Percentiles rank a stretch among this genome's conserved stretches.
Evolutionary conservation across 305 asterid genomes (phyloP).

Genomic region (Andrographis paniculata): DNA sequence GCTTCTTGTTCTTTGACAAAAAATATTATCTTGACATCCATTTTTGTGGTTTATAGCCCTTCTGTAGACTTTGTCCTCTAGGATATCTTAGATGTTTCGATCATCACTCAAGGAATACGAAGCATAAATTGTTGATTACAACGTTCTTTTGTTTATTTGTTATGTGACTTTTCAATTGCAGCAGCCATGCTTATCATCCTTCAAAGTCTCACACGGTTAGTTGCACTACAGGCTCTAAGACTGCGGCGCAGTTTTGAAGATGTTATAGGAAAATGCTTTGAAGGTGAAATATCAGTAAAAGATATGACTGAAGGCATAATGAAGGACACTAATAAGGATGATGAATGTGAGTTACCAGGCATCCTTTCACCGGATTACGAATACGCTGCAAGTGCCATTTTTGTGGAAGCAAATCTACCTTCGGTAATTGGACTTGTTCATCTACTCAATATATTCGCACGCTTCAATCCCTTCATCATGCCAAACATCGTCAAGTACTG

Average conservation of each 20-base stretch:
- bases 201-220: constrained; percentile 1
- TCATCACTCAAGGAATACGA: no score
- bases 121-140: no score
- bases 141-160: no score
- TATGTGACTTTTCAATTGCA: not conserved
- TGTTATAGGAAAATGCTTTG: constrained; percentile 27
- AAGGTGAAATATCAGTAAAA: constrained; percentile 38
- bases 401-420: constrained; percentile 46
- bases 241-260: constrained; percentile 37
- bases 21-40: no score
- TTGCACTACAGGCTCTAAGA: constrained; percentile 40
- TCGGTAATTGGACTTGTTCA: constrained; percentile 26
- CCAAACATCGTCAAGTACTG: not conserved
- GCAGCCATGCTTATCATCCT: not conserved
- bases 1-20: not conserved
- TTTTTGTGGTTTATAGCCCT: no score
- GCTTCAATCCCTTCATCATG: not conserved
- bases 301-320: constrained; percentile 40
- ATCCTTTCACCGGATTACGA: constrained; percentile 54
- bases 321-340: constrained; percentile 63
- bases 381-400: constrained; percentile 59
- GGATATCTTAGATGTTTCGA: no score
- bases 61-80: not conserved
- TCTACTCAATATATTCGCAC: not conserved
- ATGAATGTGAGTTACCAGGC: constrained; percentile 37